A percentile compares a stretch with the other conserved stretches of the same genome.
Conservation (phyloP, 129 eudicot genomes). For the Chrysanthemum seticuspe region DNA sequence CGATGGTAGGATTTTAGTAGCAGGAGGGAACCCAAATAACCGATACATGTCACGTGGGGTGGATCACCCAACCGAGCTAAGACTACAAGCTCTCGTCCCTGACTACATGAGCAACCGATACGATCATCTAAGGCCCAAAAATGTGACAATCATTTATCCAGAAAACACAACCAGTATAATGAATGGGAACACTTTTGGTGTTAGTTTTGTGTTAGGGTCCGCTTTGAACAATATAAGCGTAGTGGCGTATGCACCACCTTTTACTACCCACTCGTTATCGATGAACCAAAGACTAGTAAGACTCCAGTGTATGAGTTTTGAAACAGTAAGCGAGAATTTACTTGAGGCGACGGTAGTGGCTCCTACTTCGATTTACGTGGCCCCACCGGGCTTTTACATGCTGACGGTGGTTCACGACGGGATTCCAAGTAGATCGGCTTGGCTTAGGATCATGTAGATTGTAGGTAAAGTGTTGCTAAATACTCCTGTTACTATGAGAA, state of each 20-base stretch:
- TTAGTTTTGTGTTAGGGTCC: constrained; percentile 32
- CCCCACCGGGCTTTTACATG: constrained; percentile 70
- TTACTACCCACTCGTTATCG: constrained; percentile 62
- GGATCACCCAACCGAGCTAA: constrained; percentile 62
- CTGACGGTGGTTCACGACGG: constrained; percentile 55
- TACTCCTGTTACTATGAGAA: background rate
- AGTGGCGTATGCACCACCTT: constrained; percentile 60
- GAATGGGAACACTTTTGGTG: constrained; percentile 42
- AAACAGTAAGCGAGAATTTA: constrained; percentile 14
- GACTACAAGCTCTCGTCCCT: constrained; percentile 64
- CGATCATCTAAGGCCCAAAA: constrained; percentile 41
- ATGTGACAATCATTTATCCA: constrained; percentile 34
- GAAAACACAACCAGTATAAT: constrained; percentile 20
- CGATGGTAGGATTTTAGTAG: constrained; percentile 62
- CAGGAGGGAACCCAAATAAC: constrained; percentile 63
- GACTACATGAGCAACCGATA: constrained; percentile 33
- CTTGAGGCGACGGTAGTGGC: constrained; percentile 43
- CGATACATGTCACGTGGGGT: constrained; percentile 38
- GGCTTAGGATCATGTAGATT: constrained; percentile 51
- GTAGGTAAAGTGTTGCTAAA: constrained; percentile 19
- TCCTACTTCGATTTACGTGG: constrained; percentile 49
- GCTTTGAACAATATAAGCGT: constrained; percentile 23
- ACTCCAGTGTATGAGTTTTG: constrained; percentile 38
- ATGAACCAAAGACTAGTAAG: constrained; percentile 73
- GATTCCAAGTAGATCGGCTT: constrained; percentile 53